These are phyloP conservation scores for Corrigiola litoralis DNA, from an alignment of 179 eudicot genomes.

Conservation along the genomic window DNA sequence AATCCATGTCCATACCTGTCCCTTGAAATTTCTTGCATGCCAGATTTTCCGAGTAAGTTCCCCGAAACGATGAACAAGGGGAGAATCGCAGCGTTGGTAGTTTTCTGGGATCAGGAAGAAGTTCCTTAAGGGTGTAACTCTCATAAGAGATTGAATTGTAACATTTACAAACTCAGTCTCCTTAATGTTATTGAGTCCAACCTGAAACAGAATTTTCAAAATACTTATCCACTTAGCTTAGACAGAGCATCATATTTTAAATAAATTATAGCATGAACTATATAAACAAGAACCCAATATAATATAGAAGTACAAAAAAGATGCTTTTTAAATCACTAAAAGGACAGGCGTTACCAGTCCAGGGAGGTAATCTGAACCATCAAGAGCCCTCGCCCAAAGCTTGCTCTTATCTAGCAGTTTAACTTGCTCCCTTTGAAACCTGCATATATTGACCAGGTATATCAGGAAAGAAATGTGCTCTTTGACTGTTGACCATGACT, in stretches of 20 bases:
- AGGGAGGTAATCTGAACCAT: conserved; percentile 97
- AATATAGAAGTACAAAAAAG: not conserved
- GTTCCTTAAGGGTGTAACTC: conserved; percentile 93
- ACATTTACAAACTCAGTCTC: conserved; percentile 96
- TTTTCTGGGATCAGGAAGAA: conserved; percentile 93
- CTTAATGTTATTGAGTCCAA: conserved; percentile 85
- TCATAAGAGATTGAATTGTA: conserved; percentile 90
- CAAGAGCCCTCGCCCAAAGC: conserved; percentile 97
- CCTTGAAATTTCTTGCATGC: conserved; percentile 95
- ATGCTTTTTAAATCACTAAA: not conserved
- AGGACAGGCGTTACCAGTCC: conserved; percentile 57
- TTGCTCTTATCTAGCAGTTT: conserved; percentile 61
- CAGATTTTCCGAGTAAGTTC: conserved; percentile 93
- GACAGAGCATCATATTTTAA: not conserved
- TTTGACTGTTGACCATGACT: not conserved
- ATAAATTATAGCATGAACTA: not conserved
- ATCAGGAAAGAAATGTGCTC: not conserved
- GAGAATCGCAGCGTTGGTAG: conserved; percentile 69
- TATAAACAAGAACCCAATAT: too few species aligned
- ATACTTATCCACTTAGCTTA: conserved; percentile 1
- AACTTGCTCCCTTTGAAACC: conserved; percentile 71
- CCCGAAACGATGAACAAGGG: conserved; percentile 89
- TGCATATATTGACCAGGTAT: conserved; percentile 19
- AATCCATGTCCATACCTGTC: conserved; percentile 63
- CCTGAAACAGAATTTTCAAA: conserved; percentile 39